phyloP scores from a whole-genome alignment of 805 yeast species.

The Crinitomyces ghanaensis region DNA sequence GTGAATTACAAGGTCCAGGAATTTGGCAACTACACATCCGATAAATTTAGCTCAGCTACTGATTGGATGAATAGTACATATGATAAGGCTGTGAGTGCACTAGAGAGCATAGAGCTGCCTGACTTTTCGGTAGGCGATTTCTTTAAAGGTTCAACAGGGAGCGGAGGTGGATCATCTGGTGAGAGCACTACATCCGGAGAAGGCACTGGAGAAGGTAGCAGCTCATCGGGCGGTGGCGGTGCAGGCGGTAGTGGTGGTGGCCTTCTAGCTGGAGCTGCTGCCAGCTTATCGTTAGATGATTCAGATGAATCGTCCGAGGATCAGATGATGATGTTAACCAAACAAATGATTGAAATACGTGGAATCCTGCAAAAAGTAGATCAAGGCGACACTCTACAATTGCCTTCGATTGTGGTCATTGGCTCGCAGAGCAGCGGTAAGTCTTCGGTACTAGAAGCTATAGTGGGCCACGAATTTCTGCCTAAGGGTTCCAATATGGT shows the following conservation, averaged over 20 bases:
- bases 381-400: constrained; percentile 59
- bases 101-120: constrained; percentile 28
- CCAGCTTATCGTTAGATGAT: constrained; percentile 33
- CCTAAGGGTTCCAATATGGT: constrained; percentile 99
- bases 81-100: constrained; percentile 41
- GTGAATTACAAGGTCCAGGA: constrained; percentile 87
- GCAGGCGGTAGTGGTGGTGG: constrained; percentile 25
- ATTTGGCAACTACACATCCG: constrained; percentile 61
- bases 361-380: constrained; percentile 66
- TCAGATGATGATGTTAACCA: constrained; percentile 79
- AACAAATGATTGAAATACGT: constrained; percentile 95
- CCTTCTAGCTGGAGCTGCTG: constrained; percentile 44
- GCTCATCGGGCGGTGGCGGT: constrained; percentile 20
- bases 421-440: constrained; percentile 98
- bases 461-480: constrained; percentile 94
- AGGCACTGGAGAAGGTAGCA: constrained; percentile 15
- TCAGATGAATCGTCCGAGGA: constrained; percentile 42
- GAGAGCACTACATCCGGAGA: constrained; percentile 5
- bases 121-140: constrained; percentile 14
- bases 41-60: constrained; percentile 47
- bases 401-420: constrained; percentile 92
- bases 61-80: constrained; percentile 31
- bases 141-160: constrained; percentile 3
- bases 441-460: constrained; percentile 88
- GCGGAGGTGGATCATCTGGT: constrained; percentile 10